Evolutionary conservation across 352 stramenopile species (phyloP).

Genomic region (Salisapilia sapeloensis): DNA sequence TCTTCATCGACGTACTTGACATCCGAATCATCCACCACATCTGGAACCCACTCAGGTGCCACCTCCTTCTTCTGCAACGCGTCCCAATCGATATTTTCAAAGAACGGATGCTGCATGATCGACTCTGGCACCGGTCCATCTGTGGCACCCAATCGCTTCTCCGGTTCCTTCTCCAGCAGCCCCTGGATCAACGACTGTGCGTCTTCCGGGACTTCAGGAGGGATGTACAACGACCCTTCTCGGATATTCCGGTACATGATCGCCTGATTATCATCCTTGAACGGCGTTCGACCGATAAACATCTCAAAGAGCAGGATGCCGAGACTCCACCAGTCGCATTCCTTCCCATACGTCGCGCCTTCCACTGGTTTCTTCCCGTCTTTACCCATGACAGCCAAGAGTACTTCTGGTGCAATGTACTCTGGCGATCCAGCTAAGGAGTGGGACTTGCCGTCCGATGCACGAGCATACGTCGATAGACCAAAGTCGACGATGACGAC

Average conservation of each 20-base stretch:
- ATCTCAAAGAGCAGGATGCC: slow-evolving; percentile 87
- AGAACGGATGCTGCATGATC: slow-evolving; percentile 83
- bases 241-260: slow-evolving; percentile 88
- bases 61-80: slow-evolving; percentile 62
- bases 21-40: slow-evolving; percentile 68
- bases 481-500: slow-evolving; percentile 85
- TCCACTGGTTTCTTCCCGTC: too few species aligned
- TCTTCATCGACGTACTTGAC: slow-evolving; percentile 81
- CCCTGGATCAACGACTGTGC: slow-evolving; percentile 57
- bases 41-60: slow-evolving; percentile 61
- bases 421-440: slow-evolving; percentile 70
- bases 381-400: slow-evolving; percentile 37
- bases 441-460: slow-evolving; percentile 33
- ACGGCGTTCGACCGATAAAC: slow-evolving; percentile 80
- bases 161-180: slow-evolving; percentile 58
- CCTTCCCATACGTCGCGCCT: slow-evolving; percentile 54
- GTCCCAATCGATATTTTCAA: slow-evolving; percentile 78
- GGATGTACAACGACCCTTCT: slow-evolving; percentile 66
- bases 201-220: slow-evolving; percentile 45
- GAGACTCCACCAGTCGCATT: slow-evolving; percentile 84
- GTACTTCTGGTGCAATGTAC: slow-evolving; percentile 88
- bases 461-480: slow-evolving; percentile 62
- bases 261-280: slow-evolving; percentile 82
- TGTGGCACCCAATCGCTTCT: slow-evolving; percentile 54
- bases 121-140: slow-evolving; percentile 69